Evolutionary conservation across 257 asterid species (phyloP), one percentile per base, ranked within the genome.

Genomic region (Cinchona pubescens): DNA sequence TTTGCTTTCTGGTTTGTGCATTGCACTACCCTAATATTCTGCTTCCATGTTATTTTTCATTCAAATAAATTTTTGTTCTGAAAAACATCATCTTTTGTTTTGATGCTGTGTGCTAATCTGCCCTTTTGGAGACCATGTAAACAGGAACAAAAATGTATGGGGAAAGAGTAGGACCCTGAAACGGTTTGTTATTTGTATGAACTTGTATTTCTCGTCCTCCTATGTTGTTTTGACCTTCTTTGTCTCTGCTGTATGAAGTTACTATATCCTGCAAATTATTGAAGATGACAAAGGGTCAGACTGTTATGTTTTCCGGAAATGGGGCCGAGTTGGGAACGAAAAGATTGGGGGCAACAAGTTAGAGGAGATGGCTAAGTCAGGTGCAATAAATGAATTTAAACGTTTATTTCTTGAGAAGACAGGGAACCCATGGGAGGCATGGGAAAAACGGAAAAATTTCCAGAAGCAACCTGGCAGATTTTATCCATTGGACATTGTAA

Each of bases 301-400:
- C 18, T 92, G 98, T 76, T 78, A 88, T 70, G 94, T 95, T 63
- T 95, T 92, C 72, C 97, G 98, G 45, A 95, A 95, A 85, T 95
- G 98, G 99, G 98, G 98, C 70, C 96, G 99, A 78, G 96, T 95
- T 81, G 99, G 98, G 73, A 95, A 80, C 62, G 99, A 95, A 72
- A 95, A 87, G 81, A 90, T 95, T 70, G 97, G 97, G 61, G 94
- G 96, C 64, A 81, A 19, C 73, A 95, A 92, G 85, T 72, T 95
- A 78, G 89, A 88, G 2, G 89, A 80, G 78, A 84, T 88, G 92
- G 59, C 86, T 45, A 89, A 85, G 78, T 86, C 86, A 61, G 91
- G 82, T 38, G 98, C 99, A 21, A 87, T 90, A 73, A 79, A 65
- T 67, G 96, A 89, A 83, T 94, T 94, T 83, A 90, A 88, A 77